Base-by-base conservation (phyloP, 208 protist genomes). In the Leishmania amazonensis region DNA sequence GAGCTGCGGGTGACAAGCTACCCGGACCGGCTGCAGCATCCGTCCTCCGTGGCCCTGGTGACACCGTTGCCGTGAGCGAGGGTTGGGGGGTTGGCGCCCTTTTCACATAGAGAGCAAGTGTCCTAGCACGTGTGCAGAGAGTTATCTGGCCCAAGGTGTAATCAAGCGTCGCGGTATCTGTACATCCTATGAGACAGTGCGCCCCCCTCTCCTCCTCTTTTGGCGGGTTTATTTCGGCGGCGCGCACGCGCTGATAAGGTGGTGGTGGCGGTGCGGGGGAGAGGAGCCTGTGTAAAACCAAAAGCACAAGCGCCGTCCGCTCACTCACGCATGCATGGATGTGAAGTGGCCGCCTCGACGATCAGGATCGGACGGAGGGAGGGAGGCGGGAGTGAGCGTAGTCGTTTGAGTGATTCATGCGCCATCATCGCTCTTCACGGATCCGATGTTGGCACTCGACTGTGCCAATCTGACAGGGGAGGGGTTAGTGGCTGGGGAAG, bases 1-100 rank as follows among this genome's bases (percentile, higher is more conserved):
- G 94, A 97, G 83, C 85, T 97, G 77, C 91, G 93, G 40, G 89
- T 97, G 45, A 95, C 88, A 31, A 74, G 78, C 54, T 81, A 87
- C 51, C 85, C 87, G 19, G 77, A 93, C 17, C 81, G 60, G 28
- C 84, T 97, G 9, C 89, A 95, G 62, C 68, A 87, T 11, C 94
- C 94, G 15, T 88, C 80, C 1, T 80, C 81, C 5, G 76, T 81
- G 54, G 81, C 92, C 5, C 76, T 86, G 42, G 87, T 93, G n/a
- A 86, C 54, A 28, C 86, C 70, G n/a, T 54, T 95, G 42, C 83
- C 81, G 45, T 74, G 54, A 28, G 70, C 28, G 28, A 51, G 28
- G 21, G 17, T 7, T 45, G 21, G 17, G 45, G 70, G 24, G 17
- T 7, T 45, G 21, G 17, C 28, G 70, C 8, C 28, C 11, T 9